These are phyloP conservation scores for Botrytis byssoidea DNA, from an alignment of 2,329 filamentous ascomycete species.

Conservation along the genomic window DNA sequence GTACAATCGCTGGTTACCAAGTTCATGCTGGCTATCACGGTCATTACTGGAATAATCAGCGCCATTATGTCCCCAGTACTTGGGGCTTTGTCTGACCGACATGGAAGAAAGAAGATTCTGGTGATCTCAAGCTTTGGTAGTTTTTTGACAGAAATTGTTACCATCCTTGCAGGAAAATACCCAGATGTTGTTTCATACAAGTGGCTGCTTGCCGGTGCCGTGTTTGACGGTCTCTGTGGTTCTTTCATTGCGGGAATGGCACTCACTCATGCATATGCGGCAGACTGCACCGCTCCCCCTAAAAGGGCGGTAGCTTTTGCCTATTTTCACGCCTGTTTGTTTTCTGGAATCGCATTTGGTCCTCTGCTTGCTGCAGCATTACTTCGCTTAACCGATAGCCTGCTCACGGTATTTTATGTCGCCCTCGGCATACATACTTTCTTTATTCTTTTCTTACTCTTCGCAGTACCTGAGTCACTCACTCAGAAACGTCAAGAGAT, in stretches of 20 bases:
- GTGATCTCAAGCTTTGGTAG: constrained; percentile 72
- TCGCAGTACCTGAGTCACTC: constrained; percentile 81
- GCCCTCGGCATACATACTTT: constrained; percentile 68
- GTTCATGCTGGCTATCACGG: constrained; percentile 73
- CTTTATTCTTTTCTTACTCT: constrained; percentile 70
- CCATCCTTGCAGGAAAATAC: constrained; percentile 73
- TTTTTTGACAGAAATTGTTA: constrained; percentile 70
- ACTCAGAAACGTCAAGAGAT: constrained; percentile 67
- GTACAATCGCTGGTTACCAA: constrained; percentile 75
- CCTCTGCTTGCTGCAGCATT: constrained; percentile 79
- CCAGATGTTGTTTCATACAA: constrained; percentile 72
- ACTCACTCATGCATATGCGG: constrained; percentile 78
- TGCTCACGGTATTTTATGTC: constrained; percentile 83
- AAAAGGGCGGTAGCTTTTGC: constrained; percentile 81
- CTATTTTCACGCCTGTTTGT: constrained; percentile 86
- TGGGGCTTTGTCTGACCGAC: constrained; percentile 81
- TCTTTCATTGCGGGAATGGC: constrained; percentile 84
- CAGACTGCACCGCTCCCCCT: constrained; percentile 81
- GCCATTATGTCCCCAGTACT: constrained; percentile 80
- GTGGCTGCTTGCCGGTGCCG: constrained; percentile 72
- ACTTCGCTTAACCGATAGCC: constrained; percentile 70
- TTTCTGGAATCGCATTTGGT: constrained; percentile 83
- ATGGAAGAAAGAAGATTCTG: constrained; percentile 75
- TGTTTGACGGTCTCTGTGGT: constrained; percentile 80
- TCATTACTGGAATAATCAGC: constrained; percentile 74